phyloP scores from a whole-genome alignment of 768 basidiomycete species.

The Lactarius hengduanensis region DNA sequence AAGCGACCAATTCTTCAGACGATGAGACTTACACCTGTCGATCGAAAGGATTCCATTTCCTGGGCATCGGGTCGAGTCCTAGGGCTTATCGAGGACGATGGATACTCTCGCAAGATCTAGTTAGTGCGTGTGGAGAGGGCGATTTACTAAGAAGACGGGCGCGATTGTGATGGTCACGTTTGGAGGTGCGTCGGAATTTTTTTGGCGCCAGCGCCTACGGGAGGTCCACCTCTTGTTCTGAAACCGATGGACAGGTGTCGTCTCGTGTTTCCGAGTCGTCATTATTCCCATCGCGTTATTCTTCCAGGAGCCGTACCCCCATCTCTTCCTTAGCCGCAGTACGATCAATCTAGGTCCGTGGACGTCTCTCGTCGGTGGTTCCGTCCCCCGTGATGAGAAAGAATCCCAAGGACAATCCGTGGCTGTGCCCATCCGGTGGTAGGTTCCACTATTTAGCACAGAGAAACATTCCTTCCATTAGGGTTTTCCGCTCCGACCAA shows the following conservation, averaged over 20 bases:
- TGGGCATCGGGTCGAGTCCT: background rate
- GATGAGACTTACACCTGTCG: background rate
- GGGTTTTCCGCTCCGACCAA: background rate
- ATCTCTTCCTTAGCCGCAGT: too few relatives aligned
- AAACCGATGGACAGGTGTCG: background rate
- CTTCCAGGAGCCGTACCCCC: too few relatives aligned
- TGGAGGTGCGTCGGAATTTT: too few relatives aligned
- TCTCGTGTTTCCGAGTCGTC: too few relatives aligned
- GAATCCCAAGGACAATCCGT: too few relatives aligned
- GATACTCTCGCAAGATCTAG: background rate
- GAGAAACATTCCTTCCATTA: background rate
- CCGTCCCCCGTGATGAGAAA: too few relatives aligned
- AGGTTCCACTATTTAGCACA: background rate
- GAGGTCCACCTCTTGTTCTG: background rate
- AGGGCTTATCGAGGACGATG: background rate
- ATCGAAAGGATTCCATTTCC: background rate
- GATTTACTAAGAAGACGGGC: background rate
- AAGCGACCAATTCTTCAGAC: background rate
- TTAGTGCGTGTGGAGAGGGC: background rate
- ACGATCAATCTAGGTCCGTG: too few relatives aligned
- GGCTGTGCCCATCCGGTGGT: background rate
- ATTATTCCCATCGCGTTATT: too few relatives aligned
- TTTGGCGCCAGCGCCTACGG: background rate
- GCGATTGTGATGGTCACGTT: background rate
- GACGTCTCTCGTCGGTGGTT: too few relatives aligned